Evolutionary conservation across 352 stramenopile genomes (phyloP).

Genomic region (Pythium plurisporium): DNA sequence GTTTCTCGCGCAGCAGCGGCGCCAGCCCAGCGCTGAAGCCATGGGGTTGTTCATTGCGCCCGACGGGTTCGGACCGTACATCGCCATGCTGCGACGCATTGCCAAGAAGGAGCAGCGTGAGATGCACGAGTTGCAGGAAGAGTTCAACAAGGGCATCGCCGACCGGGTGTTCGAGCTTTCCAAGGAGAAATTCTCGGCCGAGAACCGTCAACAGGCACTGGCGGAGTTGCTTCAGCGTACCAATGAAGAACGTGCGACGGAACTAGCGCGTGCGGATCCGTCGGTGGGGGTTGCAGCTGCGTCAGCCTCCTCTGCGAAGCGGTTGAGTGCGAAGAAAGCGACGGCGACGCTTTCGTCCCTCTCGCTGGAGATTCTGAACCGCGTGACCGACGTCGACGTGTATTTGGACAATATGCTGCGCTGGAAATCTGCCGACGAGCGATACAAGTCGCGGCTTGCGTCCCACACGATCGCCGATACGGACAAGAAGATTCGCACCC

Average conservation of each 20-base stretch:
- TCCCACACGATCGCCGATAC: conserved; percentile 69
- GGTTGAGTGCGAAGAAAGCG: not conserved
- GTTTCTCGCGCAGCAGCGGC: conserved; percentile 66
- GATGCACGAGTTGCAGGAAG: conserved; percentile 70
- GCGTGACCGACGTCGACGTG: conserved; percentile 76
- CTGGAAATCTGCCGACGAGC: conserved; percentile 38
- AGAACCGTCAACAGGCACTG: conserved; percentile 72
- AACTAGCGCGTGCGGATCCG: conserved; percentile 2
- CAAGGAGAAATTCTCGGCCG: conserved; percentile 81
- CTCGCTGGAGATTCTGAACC: conserved; percentile 76
- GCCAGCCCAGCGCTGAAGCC: conserved; percentile 47
- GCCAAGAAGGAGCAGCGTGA: conserved; percentile 77
- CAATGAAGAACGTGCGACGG: conserved; percentile 18
- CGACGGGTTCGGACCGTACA: conserved; percentile 66
- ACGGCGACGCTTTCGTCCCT: conserved; percentile 45
- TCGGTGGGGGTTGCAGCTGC: no score
- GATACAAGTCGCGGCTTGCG: conserved; percentile 42
- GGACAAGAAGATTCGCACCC: conserved; percentile 72
- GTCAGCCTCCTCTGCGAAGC: not conserved
- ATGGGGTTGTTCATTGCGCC: conserved; percentile 68
- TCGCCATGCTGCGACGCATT: conserved; percentile 71
- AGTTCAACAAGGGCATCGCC: conserved; percentile 76
- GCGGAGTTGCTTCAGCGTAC: conserved; percentile 47
- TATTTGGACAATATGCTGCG: conserved; percentile 81
- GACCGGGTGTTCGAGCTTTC: conserved; percentile 79